Base-by-base conservation (phyloP, 495 filamentous ascomycete genomes). In the Aspergillus hancockii region DNA sequence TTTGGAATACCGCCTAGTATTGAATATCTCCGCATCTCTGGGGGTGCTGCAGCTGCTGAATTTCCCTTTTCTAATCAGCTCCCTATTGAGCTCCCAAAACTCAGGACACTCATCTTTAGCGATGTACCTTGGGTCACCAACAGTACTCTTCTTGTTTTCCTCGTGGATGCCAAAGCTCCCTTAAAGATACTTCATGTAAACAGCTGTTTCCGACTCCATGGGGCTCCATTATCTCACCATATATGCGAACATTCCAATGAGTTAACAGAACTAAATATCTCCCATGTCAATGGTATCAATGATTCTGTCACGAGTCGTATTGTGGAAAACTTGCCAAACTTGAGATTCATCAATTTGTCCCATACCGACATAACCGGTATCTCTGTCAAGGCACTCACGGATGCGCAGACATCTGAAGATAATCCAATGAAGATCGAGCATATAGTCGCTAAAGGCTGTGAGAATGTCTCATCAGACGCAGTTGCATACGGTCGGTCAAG, bases 381-480 rank as follows among this genome's bases (percentile, higher is more conserved):
- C 10, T 23, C 56, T 18, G 41, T 79, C 32, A 76, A 73, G 18
- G 64, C 52, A 54, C 54, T 76, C 25, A 69, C 69, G 1, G 71
- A 75, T 57, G 53, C 64, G 0, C 58, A 52, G 10, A 23, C 45
- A 1, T 56, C 52, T 0, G 64, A 61, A 4, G 22, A 36, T 4
- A 36, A 49, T 5, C 25, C 4, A 0, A 52, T 63, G 19, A 64
- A 59, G 9, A 54, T 77, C 16, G 67, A 75, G 16, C 54, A 60
- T 3, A 30, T 79, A 8, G 52, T 64, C 52, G 56, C 71, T 18
- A 65, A 47, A 12, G 70, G 67, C 5, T 79, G 76, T 40, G 69
- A 74, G 34, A 34, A 57, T 25, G 61, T 77, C 0, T 77, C 74
- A 12, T 65, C 66, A 1, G 75, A 79, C 65, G 75, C 75, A 5